Conservation (phyloP, 2,329 filamentous ascomycete genomes). For the Phaeosphaeria sp. region DNA sequence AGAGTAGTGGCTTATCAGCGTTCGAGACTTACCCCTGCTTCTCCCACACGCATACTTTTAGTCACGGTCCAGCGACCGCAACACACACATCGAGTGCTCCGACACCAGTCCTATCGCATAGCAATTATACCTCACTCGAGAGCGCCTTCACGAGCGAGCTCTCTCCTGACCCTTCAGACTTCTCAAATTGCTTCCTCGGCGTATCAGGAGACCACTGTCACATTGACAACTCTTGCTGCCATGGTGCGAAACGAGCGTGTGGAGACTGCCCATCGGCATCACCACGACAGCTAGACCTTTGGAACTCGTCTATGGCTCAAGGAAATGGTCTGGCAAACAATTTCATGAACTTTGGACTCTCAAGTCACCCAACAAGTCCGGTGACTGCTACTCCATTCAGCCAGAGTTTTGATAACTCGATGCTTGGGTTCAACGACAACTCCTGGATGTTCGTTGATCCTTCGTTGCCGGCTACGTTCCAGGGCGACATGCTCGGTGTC, state of each 20-base stretch:
- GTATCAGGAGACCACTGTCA: slow-evolving; percentile 44
- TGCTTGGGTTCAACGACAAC: slow-evolving; percentile 28
- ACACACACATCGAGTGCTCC: slow-evolving; percentile 32
- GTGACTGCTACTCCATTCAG: slow-evolving; percentile 25
- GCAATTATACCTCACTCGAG: slow-evolving; percentile 42
- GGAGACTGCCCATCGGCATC: slow-evolving; percentile 36
- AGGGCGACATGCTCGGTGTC: slow-evolving; percentile 9
- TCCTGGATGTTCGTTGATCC: slow-evolving; percentile 40
- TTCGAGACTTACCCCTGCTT: slow-evolving; percentile 43
- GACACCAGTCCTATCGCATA: slow-evolving; percentile 40
- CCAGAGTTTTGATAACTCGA: slow-evolving; percentile 22
- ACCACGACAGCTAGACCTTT: slow-evolving; percentile 31
- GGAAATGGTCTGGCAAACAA: slow-evolving; percentile 35
- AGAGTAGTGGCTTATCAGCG: slow-evolving; percentile 25
- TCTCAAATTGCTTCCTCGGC: slow-evolving; percentile 36
- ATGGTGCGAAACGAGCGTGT: slow-evolving; percentile 36
- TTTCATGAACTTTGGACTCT: slow-evolving; percentile 34
- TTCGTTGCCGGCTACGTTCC: slow-evolving; percentile 25
- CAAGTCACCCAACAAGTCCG: slow-evolving; percentile 26
- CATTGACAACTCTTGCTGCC: slow-evolving; percentile 45
- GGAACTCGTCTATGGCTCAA: slow-evolving; percentile 34
- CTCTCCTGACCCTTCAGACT: slow-evolving; percentile 25
- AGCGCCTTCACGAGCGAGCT: slow-evolving; percentile 35
- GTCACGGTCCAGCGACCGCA: slow-evolving; percentile 22
- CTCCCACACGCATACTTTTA: slow-evolving; percentile 30